phyloP scores from a whole-genome alignment of 441 rosid genomes.

The Eruca vesicaria region DNA sequence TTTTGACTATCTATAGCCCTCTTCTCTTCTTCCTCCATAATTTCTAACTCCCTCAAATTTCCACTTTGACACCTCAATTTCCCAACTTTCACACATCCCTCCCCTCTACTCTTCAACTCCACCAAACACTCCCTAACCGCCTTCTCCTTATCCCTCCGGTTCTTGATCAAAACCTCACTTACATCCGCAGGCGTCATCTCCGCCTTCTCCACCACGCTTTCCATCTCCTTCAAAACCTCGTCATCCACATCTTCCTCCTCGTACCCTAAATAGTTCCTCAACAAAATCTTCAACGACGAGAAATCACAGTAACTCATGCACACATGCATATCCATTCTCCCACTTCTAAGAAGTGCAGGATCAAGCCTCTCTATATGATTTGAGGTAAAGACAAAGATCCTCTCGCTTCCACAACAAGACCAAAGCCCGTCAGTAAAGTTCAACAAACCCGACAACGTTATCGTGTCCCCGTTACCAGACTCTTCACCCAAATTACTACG shows the following conservation, averaged over 20 bases:
- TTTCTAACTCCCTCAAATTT: slow-evolving; percentile 36
- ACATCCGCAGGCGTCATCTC: slow-evolving; percentile 91
- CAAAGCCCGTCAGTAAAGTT: slow-evolving; percentile 89
- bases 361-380: slow-evolving; percentile 85
- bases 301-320: slow-evolving; percentile 73
- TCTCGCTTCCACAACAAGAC: slow-evolving; percentile 93
- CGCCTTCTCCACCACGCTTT: slow-evolving; percentile 50
- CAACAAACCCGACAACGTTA: slow-evolving; percentile 76
- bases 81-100: slow-evolving; percentile 38
- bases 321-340: slow-evolving; percentile 91
- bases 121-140: slow-evolving; percentile 58
- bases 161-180: slow-evolving; percentile 73
- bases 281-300: slow-evolving; percentile 60
- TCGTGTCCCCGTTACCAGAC: slow-evolving; percentile 50
- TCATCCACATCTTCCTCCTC: slow-evolving; percentile 38
- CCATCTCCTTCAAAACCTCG: slow-evolving; percentile 41
- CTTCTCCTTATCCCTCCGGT: slow-evolving; percentile 47
- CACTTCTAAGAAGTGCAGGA: slow-evolving; percentile 76
- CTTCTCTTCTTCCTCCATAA: slow-evolving; percentile 69
- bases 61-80: slow-evolving; percentile 31
- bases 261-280: slow-evolving; percentile 58
- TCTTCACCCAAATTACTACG: slow-evolving; percentile 8
- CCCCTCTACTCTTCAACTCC: slow-evolving; percentile 45
- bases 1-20: slow-evolving; percentile 63
- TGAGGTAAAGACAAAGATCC: slow-evolving; percentile 83